Evolutionary conservation across 83 land plant genomes (phyloP), one percentile per base, ranked within the genome.

Genomic region (Picea abies): DNA sequence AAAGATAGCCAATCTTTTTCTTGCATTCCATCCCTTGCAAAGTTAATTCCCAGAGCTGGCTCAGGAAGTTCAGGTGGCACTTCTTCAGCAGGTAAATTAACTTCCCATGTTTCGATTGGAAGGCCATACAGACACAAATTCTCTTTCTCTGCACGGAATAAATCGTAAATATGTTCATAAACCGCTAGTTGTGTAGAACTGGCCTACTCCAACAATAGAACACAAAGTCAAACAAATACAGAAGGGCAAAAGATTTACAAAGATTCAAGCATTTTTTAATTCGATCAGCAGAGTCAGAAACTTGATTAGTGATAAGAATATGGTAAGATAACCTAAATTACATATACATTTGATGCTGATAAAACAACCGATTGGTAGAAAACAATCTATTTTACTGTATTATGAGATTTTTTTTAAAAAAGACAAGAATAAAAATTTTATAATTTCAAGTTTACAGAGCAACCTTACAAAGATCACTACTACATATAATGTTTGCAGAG

Each of bases 41-140:
- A 91, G 80, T 91, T 91, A 63, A 91, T 91, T 22, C 93, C 93
- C 64, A 91, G 68, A 22, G 91, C 93, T 14, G 93, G 93, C 84
- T 91, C 93, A 5, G 93, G 93, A 72, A 91, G 93, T 56, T 91
- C 92, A 44, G 93, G 89, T 32, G 93, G 93, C 25, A 89, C 89
- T 65, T 89, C 92, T 83, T 89, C 92, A 49, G 92, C 91, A 52
- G 93, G 93, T 20, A 89, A 41, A 67, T 80, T 91, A 16, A 91
- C 93, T 85, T 89, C 89, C 93, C 93, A 91, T 4, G 81, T 76
- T 80, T 85, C 93, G 79, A 79, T 84, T 37, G 93, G 91, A 81
- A 84, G 67, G 23, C 93, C 93, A 87, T 91, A 91, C 4, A 91
- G 82, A 76, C 93, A 91, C 78, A 91, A 58, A 60, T 91, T 89